Conservation (phyloP, 225 moss, liverwort and hornwort species). For the Rhytidiadelphus loreus region DNA sequence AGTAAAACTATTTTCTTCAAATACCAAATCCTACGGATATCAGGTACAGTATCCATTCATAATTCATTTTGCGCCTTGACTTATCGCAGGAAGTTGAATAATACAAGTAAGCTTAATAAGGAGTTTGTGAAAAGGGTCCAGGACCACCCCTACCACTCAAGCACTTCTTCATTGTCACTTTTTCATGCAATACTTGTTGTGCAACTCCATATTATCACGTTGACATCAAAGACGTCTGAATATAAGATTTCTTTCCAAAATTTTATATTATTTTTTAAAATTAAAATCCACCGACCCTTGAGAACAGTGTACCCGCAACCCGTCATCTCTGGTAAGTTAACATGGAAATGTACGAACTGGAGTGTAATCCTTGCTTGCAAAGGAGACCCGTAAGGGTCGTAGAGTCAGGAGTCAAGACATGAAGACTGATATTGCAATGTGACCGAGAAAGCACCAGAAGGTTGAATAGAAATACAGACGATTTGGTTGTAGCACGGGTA, state of each 20-base stretch:
- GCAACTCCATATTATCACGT: not conserved
- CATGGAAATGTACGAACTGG: not conserved
- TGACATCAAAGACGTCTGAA: not conserved
- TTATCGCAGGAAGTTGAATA: not conserved
- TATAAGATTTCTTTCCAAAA: not conserved
- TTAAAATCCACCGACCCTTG: not conserved
- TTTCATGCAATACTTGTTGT: not conserved
- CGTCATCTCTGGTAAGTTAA: not conserved
- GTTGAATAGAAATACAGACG: not conserved
- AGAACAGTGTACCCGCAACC: not conserved
- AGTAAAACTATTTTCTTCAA: not conserved
- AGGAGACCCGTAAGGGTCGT: not conserved
- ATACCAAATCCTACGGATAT: not conserved
- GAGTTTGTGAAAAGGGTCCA: not conserved
- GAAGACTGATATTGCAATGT: not conserved
- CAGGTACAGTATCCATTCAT: not conserved
- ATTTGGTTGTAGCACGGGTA: not conserved
- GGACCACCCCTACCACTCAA: not conserved
- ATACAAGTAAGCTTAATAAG: not conserved
- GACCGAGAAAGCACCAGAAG: not conserved
- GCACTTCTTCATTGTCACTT: not conserved
- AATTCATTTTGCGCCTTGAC: not conserved
- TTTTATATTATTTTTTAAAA: not conserved
- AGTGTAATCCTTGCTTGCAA: not conserved
- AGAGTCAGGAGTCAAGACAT: not conserved